A percentile compares a stretch with the other conserved stretches of the same genome.
These are phyloP conservation scores for Darksidea phi DNA, from an alignment of 495 filamentous ascomycete genomes.

Conservation along the genomic window DNA sequence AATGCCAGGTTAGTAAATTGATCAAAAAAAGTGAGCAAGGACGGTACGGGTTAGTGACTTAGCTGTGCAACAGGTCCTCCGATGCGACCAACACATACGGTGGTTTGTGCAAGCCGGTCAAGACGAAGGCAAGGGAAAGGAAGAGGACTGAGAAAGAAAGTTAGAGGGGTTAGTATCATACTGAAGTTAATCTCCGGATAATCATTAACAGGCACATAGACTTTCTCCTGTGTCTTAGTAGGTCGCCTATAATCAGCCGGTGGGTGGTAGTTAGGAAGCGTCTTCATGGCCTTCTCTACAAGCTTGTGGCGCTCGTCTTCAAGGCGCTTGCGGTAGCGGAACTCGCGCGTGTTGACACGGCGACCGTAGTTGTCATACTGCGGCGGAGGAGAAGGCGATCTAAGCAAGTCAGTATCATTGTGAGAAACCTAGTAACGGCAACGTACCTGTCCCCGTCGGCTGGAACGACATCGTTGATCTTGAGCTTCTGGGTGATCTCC, in stretches of 20 bases:
- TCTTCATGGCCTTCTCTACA: conserved; percentile 96
- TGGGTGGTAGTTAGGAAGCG: conserved; percentile 96
- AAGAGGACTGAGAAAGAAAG: conserved; percentile 42
- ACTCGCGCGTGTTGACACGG: conserved; percentile 97
- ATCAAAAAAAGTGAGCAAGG: conserved; percentile 41
- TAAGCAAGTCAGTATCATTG: conserved; percentile 44
- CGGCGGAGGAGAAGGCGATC: conserved; percentile 90
- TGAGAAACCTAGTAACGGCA: background rate
- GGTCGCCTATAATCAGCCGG: conserved; percentile 96
- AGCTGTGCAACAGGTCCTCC: conserved; percentile 23
- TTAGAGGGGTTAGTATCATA: conserved; percentile 65
- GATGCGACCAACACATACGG: conserved; percentile 51
- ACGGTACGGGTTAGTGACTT: conserved; percentile 55
- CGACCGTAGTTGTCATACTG: conserved; percentile 98
- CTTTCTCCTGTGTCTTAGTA: conserved; percentile 99
- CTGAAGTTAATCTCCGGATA: conserved; percentile 99
- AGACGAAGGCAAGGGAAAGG: conserved; percentile 45
- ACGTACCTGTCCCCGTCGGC: conserved; percentile 87
- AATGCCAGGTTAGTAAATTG: conserved; percentile 84
- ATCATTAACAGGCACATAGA: conserved; percentile 99
- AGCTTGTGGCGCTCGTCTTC: conserved; percentile 98
- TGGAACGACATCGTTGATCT: conserved; percentile 96
- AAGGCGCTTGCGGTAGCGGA: conserved; percentile 92
- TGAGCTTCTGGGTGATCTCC: conserved; percentile 97
- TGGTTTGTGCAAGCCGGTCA: conserved; percentile 47